These are phyloP conservation scores for Hyphopichia wangnamkhiaoensis DNA, from an alignment of 1,139 yeast species.

Conservation along the genomic window DNA sequence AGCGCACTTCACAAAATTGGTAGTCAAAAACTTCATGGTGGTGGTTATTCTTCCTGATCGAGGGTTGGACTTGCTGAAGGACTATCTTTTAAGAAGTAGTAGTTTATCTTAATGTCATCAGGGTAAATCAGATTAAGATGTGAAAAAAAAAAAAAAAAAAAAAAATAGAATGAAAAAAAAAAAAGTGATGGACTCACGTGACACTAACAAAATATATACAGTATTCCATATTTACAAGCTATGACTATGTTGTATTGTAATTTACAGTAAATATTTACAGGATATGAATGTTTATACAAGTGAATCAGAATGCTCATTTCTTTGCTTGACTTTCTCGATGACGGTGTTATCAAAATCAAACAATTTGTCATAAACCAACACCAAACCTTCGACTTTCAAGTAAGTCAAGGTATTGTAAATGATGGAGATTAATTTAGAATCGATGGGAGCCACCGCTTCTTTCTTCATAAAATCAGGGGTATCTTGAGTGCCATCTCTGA, in stretches of 20 bases:
- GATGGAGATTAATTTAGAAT: conserved; percentile 13
- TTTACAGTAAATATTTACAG: too few relatives aligned
- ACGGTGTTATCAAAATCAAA: conserved; percentile 8
- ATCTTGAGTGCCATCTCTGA: not conserved
- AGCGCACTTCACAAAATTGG: conserved; percentile 94
- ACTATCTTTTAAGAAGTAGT: too few relatives aligned
- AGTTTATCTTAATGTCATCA: not conserved
- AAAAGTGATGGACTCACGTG: conserved; percentile 2
- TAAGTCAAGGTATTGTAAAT: conserved; percentile 17
- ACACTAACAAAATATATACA: not conserved
- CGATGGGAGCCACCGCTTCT: conserved; percentile 7
- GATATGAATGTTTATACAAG: not conserved
- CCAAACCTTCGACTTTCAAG: conserved; percentile 29
- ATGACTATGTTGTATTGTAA: too few relatives aligned
- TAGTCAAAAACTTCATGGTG: conserved; percentile 84
- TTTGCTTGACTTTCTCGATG: too few relatives aligned
- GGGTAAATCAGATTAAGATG: not conserved
- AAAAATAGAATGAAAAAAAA: not conserved
- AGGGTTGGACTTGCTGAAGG: too few relatives aligned
- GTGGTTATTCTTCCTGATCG: not conserved
- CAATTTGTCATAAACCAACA: conserved; percentile 18
- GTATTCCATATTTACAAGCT: not conserved
- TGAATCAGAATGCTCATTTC: too few relatives aligned
- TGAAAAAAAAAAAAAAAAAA: conserved; percentile 1
- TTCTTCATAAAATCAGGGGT: not conserved